A percentile compares a stretch with the other conserved stretches of the same genome.
These are phyloP conservation scores for Clarireedia hainanense DNA, from an alignment of 2,329 filamentous ascomycete genomes.

Conservation along the genomic window DNA sequence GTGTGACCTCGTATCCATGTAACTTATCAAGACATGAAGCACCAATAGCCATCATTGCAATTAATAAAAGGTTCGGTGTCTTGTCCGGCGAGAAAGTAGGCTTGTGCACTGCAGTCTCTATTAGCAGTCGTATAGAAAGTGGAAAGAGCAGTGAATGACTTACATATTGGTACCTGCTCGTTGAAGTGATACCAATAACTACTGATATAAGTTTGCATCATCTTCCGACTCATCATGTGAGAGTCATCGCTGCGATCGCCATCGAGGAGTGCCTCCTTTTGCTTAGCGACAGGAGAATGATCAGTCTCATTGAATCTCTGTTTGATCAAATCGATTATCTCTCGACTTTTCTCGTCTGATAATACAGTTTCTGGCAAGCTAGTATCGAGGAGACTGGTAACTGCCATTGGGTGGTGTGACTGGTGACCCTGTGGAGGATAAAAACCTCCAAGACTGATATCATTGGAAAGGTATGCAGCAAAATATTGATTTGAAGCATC, in stretches of 20 bases:
- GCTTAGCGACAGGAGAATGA: constrained; percentile 63
- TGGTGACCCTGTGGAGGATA: constrained; percentile 40
- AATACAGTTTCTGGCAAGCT: constrained; percentile 71
- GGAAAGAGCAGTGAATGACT: constrained; percentile 1
- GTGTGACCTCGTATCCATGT: constrained; percentile 65
- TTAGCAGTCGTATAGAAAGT: constrained; percentile 13
- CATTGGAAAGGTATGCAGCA: constrained; percentile 42
- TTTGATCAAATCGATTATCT: constrained; percentile 74
- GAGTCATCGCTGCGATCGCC: constrained; percentile 62
- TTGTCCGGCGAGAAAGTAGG: constrained; percentile 86
- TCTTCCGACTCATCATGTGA: constrained; percentile 72
- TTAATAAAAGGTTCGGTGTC: constrained; percentile 74
- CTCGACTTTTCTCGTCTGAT: constrained; percentile 79
- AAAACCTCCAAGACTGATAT: constrained; percentile 45
- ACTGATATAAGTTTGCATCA: constrained; percentile 92
- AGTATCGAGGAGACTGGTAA: constrained; percentile 76
- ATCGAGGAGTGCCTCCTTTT: constrained; percentile 65
- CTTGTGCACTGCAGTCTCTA: constrained; percentile 55
- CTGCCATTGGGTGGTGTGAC: constrained; percentile 78
- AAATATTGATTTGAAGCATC: constrained; percentile 44
- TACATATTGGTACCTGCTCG: constrained; percentile 76
- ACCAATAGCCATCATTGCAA: constrained; percentile 88
- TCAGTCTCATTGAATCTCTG: constrained; percentile 75
- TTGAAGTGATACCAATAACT: constrained; percentile 96
- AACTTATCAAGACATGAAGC: constrained; percentile 82